These are phyloP conservation scores for Auxenochlorella pyrenoidosa DNA, from an alignment of 139 green algal species.

Conservation along the genomic window DNA sequence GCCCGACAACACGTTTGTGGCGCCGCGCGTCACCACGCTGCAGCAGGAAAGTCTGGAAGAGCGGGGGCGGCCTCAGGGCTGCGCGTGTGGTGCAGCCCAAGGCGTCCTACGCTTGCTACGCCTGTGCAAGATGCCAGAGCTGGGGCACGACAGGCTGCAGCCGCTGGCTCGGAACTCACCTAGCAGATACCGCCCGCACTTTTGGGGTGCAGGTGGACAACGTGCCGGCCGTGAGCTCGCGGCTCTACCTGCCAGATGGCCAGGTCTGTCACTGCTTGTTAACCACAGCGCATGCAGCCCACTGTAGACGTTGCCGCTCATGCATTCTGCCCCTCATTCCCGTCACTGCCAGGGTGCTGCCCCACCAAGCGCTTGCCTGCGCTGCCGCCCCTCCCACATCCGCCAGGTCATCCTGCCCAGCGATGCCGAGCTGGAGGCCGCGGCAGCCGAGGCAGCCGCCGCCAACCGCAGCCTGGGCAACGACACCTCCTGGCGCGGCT, in stretches of 20 bases:
- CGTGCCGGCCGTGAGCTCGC: background rate
- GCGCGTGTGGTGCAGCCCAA: no score
- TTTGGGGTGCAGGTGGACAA: background rate
- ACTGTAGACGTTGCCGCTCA: background rate
- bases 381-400: no score
- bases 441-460: background rate
- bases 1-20: background rate
- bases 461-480: background rate
- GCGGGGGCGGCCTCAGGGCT: no score
- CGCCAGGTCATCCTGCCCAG: background rate
- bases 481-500: slow-evolving; percentile 5
- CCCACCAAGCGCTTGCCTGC: no score
- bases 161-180: no score
- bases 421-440: background rate
- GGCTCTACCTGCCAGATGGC: background rate
- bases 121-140: no score
- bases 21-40: background rate
- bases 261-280: background rate
- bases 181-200: no score
- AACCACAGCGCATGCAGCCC: background rate
- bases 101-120: no score
- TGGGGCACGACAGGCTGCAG: no score
- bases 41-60: background rate
- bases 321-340: no score
- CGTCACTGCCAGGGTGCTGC: no score